A percentile compares a stretch with the other conserved stretches of the same genome.
Conservation (phyloP, 2,329 filamentous ascomycete genomes). For the Neurospora sp. region DNA sequence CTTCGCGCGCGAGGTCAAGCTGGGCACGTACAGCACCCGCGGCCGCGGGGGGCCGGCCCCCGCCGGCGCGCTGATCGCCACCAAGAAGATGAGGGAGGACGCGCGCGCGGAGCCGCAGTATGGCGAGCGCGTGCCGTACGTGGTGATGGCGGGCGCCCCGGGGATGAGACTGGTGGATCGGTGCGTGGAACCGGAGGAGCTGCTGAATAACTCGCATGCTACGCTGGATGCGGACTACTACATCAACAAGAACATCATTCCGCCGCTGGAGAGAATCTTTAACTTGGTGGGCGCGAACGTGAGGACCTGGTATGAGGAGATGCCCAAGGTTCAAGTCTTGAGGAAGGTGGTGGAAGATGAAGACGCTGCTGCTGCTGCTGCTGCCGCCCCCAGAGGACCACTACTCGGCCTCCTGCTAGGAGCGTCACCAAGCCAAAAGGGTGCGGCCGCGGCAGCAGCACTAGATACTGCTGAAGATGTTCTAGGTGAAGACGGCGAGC, state of each 20-base stretch:
- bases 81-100: conserved; percentile 77
- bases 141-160: conserved; percentile 81
- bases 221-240: conserved; percentile 94
- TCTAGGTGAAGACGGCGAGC: neutral
- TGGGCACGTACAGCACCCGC: conserved; percentile 79
- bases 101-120: conserved; percentile 85
- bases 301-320: conserved; percentile 85
- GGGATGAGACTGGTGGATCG: conserved; percentile 80
- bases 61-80: conserved; percentile 80
- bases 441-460: conserved; percentile 6
- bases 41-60: conserved; percentile 52
- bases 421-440: neutral
- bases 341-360: conserved; percentile 37
- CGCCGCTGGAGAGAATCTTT: conserved; percentile 91
- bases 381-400: conserved; percentile 12
- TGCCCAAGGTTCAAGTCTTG: conserved; percentile 81
- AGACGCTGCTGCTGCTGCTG: conserved; percentile 26
- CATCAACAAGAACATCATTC: conserved; percentile 90
- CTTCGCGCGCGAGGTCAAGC: conserved; percentile 83
- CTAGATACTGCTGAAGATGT: conserved; percentile 15
- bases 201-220: conserved; percentile 66
- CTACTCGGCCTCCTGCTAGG: conserved; percentile 12
- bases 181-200: conserved; percentile 76
- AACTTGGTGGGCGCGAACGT: conserved; percentile 92
- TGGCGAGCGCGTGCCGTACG: conserved; percentile 89